phyloP scores from a whole-genome alignment of 441 rosid species.

The Manihot esculenta region DNA sequence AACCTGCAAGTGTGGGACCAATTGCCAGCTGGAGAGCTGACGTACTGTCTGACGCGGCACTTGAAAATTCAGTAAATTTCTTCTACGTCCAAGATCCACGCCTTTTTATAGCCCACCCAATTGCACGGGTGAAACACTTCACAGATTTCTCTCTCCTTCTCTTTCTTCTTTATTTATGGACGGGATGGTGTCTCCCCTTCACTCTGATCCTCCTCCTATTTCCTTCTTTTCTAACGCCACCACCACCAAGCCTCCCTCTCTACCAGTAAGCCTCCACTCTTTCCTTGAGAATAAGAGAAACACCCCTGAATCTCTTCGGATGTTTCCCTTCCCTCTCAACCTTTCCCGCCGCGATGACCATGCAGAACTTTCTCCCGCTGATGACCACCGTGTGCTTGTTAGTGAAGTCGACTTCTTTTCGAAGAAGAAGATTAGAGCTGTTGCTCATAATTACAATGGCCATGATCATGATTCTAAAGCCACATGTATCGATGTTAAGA shows the following conservation, averaged over 20 bases:
- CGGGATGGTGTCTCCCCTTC: constrained; percentile 79
- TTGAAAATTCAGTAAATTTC: constrained; percentile 10
- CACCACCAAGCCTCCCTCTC: too few species aligned
- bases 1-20: too few species aligned
- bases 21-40: constrained; percentile 46
- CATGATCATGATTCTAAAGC: constrained; percentile 8
- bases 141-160: constrained; percentile 29
- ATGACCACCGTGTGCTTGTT: constrained; percentile 32
- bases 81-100: constrained; percentile 36
- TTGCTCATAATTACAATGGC: constrained; percentile 1
- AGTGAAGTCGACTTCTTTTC: constrained; percentile 82
- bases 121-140: constrained; percentile 69
- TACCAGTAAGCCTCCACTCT: constrained; percentile 3
- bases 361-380: constrained; percentile 19
- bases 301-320: constrained; percentile 7
- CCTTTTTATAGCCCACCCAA: constrained; percentile 68
- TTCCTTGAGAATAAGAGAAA: not conserved
- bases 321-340: constrained; percentile 53
- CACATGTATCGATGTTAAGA: constrained; percentile 42
- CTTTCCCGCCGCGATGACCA: constrained; percentile 26
- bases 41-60: constrained; percentile 61
- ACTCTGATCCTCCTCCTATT: constrained; percentile 52
- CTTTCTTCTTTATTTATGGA: constrained; percentile 44
- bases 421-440: constrained; percentile 27
- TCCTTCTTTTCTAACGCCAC: constrained; percentile 34